phyloP scores from a whole-genome alignment of 2,329 filamentous ascomycete species.

The Lasiodiplodia sp. region DNA sequence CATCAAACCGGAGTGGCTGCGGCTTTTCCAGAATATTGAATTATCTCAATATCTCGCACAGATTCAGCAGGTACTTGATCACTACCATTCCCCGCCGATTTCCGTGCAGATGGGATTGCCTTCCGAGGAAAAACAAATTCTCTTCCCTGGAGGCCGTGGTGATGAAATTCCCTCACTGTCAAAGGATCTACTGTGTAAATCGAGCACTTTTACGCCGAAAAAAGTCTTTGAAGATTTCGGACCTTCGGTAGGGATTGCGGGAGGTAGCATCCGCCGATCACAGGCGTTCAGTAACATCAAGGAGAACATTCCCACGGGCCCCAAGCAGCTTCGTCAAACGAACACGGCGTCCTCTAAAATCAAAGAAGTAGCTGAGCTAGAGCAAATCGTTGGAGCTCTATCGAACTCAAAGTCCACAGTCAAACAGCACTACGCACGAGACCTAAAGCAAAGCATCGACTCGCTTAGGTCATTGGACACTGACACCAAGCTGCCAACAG shows the following conservation, averaged over 20 bases:
- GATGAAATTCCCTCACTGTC: not conserved
- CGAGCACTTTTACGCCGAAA: not conserved
- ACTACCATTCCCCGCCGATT: not conserved
- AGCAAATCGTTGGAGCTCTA: not conserved
- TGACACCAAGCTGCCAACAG: too few relatives aligned
- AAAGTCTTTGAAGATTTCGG: not conserved
- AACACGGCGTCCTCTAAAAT: not conserved
- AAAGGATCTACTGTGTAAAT: not conserved
- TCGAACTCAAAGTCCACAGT: slow-evolving; percentile 1
- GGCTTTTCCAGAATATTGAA: slow-evolving; percentile 57
- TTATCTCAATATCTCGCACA: slow-evolving; percentile 53
- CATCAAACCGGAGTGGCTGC: slow-evolving; percentile 57
- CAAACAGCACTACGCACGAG: slow-evolving; percentile 1
- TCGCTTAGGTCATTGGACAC: slow-evolving; percentile 1
- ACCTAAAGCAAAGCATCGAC: slow-evolving; percentile 20
- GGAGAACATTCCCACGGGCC: not conserved
- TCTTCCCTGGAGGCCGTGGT: not conserved
- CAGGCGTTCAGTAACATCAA: not conserved
- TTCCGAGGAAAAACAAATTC: not conserved
- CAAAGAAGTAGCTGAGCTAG: not conserved
- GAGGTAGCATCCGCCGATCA: not conserved
- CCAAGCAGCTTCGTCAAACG: not conserved
- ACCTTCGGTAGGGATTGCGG: not conserved
- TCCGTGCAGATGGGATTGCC: not conserved
- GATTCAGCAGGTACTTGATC: slow-evolving; percentile 53